Evolutionary conservation across 805 yeast species (phyloP).

Genomic region (Candida coleopterorum): DNA sequence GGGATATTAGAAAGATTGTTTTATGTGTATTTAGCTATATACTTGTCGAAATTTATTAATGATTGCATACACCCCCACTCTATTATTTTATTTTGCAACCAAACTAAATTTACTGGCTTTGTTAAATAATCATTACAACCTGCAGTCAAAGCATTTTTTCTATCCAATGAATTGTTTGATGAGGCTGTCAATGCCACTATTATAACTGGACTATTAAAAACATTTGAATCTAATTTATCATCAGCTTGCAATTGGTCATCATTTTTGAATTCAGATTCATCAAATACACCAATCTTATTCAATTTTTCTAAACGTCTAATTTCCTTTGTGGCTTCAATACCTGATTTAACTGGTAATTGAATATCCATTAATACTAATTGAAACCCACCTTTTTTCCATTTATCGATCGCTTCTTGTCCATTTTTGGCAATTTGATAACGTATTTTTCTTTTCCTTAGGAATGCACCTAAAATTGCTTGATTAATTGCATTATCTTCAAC

Average conservation of each 20-base stretch:
- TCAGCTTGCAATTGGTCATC: slow-evolving; percentile 30
- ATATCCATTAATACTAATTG: slow-evolving; percentile 96
- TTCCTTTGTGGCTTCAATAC: slow-evolving; percentile 90
- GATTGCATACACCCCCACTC: slow-evolving; percentile 99
- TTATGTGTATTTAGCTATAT: too few species aligned
- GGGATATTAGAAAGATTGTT: too few species aligned
- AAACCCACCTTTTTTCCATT: slow-evolving; percentile 92
- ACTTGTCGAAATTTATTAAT: slow-evolving; percentile 89
- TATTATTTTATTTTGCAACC: slow-evolving; percentile 90
- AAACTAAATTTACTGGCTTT: slow-evolving; percentile 89
- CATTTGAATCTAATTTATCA: slow-evolving; percentile 53
- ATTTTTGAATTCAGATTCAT: slow-evolving; percentile 29
- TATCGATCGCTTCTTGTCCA: slow-evolving; percentile 92
- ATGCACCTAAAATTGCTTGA: slow-evolving; percentile 86
- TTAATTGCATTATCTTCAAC: slow-evolving; percentile 97
- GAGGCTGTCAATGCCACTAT: slow-evolving; percentile 96
- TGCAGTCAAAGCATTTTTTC: slow-evolving; percentile 87
- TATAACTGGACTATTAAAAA: slow-evolving; percentile 92
- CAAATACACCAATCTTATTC: slow-evolving; percentile 71
- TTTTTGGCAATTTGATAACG: slow-evolving; percentile 83
- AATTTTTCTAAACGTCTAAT: slow-evolving; percentile 78
- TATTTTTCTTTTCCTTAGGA: slow-evolving; percentile 78
- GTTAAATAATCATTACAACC: slow-evolving; percentile 97
- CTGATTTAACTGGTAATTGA: slow-evolving; percentile 93
- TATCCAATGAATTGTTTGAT: slow-evolving; percentile 71